Evolutionary conservation across 345 rosid genomes (phyloP), one percentile per base, ranked within the genome.

Genomic region (Hibiscus tridactylites): DNA sequence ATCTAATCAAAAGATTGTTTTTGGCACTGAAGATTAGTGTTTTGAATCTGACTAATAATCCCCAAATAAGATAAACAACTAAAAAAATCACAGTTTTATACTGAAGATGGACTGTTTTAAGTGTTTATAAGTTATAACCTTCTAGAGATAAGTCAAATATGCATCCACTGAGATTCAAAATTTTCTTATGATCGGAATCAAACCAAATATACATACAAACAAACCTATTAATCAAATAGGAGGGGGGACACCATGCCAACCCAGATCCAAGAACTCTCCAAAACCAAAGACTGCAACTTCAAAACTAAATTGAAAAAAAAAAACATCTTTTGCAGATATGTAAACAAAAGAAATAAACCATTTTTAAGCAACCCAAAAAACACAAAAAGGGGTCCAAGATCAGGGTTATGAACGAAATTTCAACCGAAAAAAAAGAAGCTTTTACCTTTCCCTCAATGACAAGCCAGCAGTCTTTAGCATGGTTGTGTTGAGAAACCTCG

Each of bases 381-480:
- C 3, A 52, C 7, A 50, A 16, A 24, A 16, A 46, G 47, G 52
- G 10, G 15, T 33, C 44, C 52, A 61, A 54, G 44, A 39, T 1
- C 44, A 39, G 44, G 44, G 44, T 39, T 39, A 39, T 15, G 52
- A 42, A 54, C n/a, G 44, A 59, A 53, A 65, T 8, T 42, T 49
- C 0, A 5, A 42, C 70, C 70, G 5, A 42, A 65, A 12, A 12
- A 21, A 3, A 52, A 1, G 21, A 44, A 44, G 3, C 11, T 1
- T 19, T 24, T 81, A 93, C 97, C 97, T 90, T 91, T 80, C 93
- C 96, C 9, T 88, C 83, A 73, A 94, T 87, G 79, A 90, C 82
- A 71, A 94, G 95, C 98, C 96, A 94, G 60, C 96, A 94, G 54
- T 94, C 97, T 69, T 90, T 72, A 63, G 67, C 50, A 77, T 17